Conservation (phyloP, 129 eudicot species). For the Ambrosia trifida region DNA sequence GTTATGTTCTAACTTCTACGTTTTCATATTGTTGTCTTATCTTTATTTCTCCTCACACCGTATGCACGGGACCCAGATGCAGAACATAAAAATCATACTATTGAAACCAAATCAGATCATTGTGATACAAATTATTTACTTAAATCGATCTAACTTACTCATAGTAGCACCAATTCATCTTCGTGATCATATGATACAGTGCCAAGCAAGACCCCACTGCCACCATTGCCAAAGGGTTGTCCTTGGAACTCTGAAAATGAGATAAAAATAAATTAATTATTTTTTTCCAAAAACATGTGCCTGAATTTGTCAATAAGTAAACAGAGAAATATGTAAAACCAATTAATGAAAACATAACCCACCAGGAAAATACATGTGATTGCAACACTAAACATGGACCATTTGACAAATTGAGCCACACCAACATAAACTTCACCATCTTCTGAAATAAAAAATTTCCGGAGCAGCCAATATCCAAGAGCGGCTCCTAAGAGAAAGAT, state of each 20-base stretch:
- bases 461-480: conserved; percentile 81
- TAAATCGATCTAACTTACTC: conserved; percentile 45
- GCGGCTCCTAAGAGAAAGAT: conserved; percentile 78
- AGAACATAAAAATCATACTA: not conserved
- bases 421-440: conserved; percentile 83
- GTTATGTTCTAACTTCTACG: not conserved
- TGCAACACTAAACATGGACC: conserved; percentile 78
- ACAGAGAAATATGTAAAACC: not conserved
- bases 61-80: not conserved
- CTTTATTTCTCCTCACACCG: not conserved
- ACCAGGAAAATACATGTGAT: conserved; percentile 74
- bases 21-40: not conserved
- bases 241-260: conserved; percentile 67
- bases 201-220: conserved; percentile 45
- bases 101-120: not conserved
- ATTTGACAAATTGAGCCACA: conserved; percentile 83
- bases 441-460: conserved; percentile 66
- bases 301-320: not conserved
- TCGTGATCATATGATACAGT: conserved; percentile 37
- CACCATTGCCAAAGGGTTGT: conserved; percentile 69
- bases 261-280: not conserved
- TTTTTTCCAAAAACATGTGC: not conserved
- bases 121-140: not conserved
- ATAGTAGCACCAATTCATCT: conserved; percentile 37
- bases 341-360: not conserved